Conservation (phyloP, 2,329 filamentous ascomycete genomes). For the Ophiostoma novo-ulmi region DNA sequence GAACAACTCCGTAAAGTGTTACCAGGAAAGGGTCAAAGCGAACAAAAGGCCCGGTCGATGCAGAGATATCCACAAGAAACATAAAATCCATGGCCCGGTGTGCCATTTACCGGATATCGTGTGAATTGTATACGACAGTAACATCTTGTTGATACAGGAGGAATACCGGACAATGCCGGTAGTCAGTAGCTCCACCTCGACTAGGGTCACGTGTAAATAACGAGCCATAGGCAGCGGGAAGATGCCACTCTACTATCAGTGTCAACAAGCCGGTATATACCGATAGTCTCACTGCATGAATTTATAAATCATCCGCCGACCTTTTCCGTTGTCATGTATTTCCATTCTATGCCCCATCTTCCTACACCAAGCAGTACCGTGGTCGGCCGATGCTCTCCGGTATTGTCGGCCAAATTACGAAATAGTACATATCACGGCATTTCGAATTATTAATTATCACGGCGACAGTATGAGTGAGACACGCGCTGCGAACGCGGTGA, state of each 20-base stretch:
- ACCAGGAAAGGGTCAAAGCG: background rate
- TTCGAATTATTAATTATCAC: background rate
- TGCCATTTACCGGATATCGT: background rate
- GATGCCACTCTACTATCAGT: background rate
- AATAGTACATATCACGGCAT: background rate
- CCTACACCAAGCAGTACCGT: conserved; percentile 1
- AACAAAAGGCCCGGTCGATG: background rate
- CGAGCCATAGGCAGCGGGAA: background rate
- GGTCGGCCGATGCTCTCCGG: background rate
- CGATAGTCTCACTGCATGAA: background rate
- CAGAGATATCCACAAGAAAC: background rate
- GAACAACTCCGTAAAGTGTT: background rate
- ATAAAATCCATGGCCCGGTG: background rate
- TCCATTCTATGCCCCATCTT: background rate
- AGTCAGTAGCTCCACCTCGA: background rate
- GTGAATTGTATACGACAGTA: background rate
- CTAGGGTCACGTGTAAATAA: background rate
- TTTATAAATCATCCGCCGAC: background rate
- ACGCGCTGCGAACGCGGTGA: background rate
- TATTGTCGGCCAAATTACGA: conserved; percentile 11
- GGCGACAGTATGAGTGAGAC: background rate
- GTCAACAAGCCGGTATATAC: background rate
- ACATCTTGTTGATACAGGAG: background rate
- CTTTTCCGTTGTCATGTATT: background rate
- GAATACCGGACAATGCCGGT: background rate